Evolutionary conservation across 768 basidiomycete species (phyloP), one percentile per base, ranked within the genome.

Genomic region (Mycena polygramma): DNA sequence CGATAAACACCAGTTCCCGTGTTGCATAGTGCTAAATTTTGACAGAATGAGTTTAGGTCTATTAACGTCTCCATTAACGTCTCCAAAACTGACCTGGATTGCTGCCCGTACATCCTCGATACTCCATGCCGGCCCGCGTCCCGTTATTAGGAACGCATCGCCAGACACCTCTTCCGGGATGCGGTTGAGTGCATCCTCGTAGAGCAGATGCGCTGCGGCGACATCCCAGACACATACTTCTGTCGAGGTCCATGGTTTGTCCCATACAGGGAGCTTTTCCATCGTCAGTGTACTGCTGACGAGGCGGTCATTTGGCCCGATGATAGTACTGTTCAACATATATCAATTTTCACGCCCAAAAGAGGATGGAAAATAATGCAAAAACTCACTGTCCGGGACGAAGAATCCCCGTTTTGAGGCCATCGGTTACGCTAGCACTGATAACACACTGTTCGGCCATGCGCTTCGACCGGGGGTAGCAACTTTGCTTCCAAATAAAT

Each of bases 391-490:
- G 76, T 48, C 79, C 80, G 7, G 81, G 81, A 19, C 80, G 77
- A 46, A 82, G 58, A 26, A 79, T 76, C 1, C 78, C 87, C 4
- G 89, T 89, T 57, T 82, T 76, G 14, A 90, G 77, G 11, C 83
- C 83, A 7, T 80, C 80, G 59, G 81, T 76, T 7, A 82, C 83
- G 74, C 89, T 88, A n/a, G 89, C 88, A 0, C 78, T 80, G n/a
- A 87, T 77, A 7, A 90, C 86, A 45, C 89, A 77, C 74, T 83
- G 79, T 76, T 90, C 89, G 1, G 88, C 89, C 62, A 83, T 73
- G 13, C 84, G 82, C 76, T 90, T 90, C 49, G 89, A 88, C 48
- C 82, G 81, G 73, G 87, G 86, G 75, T 91, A 91, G 30, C 84
- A 84, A 73, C 86, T 86, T 36, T 85, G 72, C 19, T 75, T 70